Evolutionary conservation across 2,329 filamentous ascomycete genomes (phyloP).

Genomic region (Zarea fungicola): DNA sequence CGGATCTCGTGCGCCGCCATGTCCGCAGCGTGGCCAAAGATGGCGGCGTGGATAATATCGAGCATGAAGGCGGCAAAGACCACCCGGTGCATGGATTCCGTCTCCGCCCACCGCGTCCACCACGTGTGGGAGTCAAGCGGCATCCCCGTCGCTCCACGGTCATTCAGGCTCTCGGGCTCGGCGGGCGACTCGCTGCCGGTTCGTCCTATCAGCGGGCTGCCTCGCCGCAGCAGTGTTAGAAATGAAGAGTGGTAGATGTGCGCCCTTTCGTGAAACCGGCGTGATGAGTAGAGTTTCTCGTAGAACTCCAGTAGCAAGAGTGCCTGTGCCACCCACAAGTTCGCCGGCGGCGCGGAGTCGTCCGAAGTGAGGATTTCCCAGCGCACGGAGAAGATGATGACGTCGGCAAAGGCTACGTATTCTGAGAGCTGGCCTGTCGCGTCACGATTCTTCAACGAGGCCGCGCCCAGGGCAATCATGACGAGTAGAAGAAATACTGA

Average conservation of each 20-base stretch:
- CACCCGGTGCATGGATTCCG: conserved; percentile 78
- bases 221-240: conserved; percentile 76
- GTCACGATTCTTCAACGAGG: conserved; percentile 64
- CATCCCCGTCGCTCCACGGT: conserved; percentile 34
- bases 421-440: conserved; percentile 45
- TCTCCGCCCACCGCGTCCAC: conserved; percentile 86
- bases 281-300: conserved; percentile 86
- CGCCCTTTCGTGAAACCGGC: conserved; percentile 76
- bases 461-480: conserved; percentile 80
- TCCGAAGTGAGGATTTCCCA: conserved; percentile 80
- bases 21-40: conserved; percentile 86
- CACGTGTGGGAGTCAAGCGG: conserved; percentile 45
- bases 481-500: conserved; percentile 71
- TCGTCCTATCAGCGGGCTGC: conserved; percentile 77
- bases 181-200: conserved; percentile 75
- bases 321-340: conserved; percentile 84
- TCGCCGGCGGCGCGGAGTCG: conserved; percentile 77
- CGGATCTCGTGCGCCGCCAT: conserved; percentile 91
- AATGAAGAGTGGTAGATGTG: conserved; percentile 88
- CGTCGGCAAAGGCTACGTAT: conserved; percentile 44
- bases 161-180: conserved; percentile 32
- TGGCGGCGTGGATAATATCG: conserved; percentile 82
- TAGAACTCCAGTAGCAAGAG: conserved; percentile 79
- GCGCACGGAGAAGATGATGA: conserved; percentile 66
- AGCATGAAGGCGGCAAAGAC: conserved; percentile 88